These are phyloP conservation scores for Flammula alnicola DNA, from an alignment of 1,284 basidiomycete genomes.

Conservation along the genomic window DNA sequence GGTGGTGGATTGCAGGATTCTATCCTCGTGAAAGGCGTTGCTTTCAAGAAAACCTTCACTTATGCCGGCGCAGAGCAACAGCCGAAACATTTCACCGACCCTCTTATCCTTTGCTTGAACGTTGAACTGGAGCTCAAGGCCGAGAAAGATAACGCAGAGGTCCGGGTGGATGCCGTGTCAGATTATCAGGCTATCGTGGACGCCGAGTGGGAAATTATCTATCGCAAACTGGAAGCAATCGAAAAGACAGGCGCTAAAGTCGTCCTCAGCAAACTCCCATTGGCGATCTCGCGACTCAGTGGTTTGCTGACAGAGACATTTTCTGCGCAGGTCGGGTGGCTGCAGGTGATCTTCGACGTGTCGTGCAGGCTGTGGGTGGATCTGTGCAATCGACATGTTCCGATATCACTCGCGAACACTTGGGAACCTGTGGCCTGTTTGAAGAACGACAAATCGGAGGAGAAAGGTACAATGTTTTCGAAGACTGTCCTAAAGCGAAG, in stretches of 20 bases:
- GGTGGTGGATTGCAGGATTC: conserved; percentile 99
- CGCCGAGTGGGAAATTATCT: conserved; percentile 99
- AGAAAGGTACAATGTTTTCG: conserved; percentile 97
- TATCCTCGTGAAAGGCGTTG: conserved; percentile 85
- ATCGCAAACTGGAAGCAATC: conserved; percentile 95
- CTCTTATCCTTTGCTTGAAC: conserved; percentile 93
- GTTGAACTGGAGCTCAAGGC: conserved; percentile 99
- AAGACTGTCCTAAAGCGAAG: conserved; percentile 93
- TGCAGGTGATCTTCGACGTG: conserved; percentile 89
- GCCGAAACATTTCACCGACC: conserved; percentile 91
- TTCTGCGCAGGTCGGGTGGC: conserved; percentile 98
- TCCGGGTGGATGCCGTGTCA: conserved; percentile 94
- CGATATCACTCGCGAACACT: conserved; percentile 88
- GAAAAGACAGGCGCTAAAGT: conserved; percentile 97
- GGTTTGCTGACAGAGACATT: conserved; percentile 99
- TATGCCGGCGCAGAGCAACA: conserved; percentile 99
- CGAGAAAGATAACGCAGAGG: conserved; percentile 99
- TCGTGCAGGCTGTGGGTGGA: conserved; percentile 96
- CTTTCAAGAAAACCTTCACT: conserved; percentile 99
- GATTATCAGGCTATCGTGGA: conserved; percentile 99
- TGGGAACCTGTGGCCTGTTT: conserved; percentile 91
- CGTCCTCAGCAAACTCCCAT: conserved; percentile 97
- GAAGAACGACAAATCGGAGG: conserved; percentile 97
- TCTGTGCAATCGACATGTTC: conserved; percentile 95
- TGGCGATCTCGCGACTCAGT: conserved; percentile 98